Base-by-base conservation (phyloP, 2,329 filamentous ascomycete genomes). In the Xylaria sp. region DNA sequence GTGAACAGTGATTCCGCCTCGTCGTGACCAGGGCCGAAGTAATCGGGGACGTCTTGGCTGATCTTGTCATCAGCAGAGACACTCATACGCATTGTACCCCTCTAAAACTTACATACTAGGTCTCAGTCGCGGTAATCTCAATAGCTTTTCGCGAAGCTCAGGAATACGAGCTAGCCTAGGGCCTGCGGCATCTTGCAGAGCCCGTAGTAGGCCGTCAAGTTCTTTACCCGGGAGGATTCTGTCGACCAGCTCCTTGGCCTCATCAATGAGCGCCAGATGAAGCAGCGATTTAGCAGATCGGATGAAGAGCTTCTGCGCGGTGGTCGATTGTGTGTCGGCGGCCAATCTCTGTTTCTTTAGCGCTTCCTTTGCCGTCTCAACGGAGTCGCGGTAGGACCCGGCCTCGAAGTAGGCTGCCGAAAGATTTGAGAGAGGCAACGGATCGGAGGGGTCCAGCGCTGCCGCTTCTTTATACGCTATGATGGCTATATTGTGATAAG, bases 341-440 rank as follows among this genome's bases (percentile, higher is more conserved):
- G 49, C 49, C 14, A 31, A 23, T 15, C 50, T 28, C 50, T 59
- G 42, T 14, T 66, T 46, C 25, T 25, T n/a, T 23, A 66, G 47
- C 23, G 64, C 59, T 21, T 61, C 64, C 19, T 21, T 23, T 0
- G 54, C 35, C 42, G 37, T 57, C 8, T 63, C 35, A 25, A 67
- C 25, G 5, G 66, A 63, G 51, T 64, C 59, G 19, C 47, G 31
- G 37, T 67, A 68, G 46, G 58, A 57, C 5, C 67, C 66, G 35
- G 57, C 53, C 58, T 69, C 66, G 33, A 66, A 65, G n/a, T 49
- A 45, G 37, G 51, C 61, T 28, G 57, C 63, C 4, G 66, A 67
- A n/a, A 67, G 25, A 38, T 68, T 66, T 4, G 64, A 67, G 19
- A 68, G 45, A 9, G 64, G 61, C 21, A 50, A 55, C 9, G 54